phyloP scores from a whole-genome alignment of 495 filamentous ascomycete genomes.

The Elasticomyces elasticus region DNA sequence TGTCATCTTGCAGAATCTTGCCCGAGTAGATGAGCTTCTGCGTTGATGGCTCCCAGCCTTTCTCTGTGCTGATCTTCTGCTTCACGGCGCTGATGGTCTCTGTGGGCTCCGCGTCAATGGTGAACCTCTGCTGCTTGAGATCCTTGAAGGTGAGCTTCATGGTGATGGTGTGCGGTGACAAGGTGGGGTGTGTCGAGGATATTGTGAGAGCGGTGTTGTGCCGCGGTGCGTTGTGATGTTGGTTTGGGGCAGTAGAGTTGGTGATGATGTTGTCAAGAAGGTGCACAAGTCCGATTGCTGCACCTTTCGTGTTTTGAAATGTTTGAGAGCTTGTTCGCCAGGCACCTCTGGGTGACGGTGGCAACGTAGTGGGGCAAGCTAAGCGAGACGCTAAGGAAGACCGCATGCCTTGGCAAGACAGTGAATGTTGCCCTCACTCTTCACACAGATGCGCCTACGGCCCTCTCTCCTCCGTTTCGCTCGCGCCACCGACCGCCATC shows the following conservation, averaged over 20 bases:
- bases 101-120: constrained; percentile 83
- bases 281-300: too few relatives aligned
- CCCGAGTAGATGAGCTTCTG: constrained; percentile 98
- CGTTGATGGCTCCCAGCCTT: constrained; percentile 77
- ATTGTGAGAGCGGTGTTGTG: neutral
- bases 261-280: too few relatives aligned
- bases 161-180: neutral
- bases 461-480: constrained; percentile 50
- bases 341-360: too few relatives aligned
- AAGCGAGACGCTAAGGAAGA: too few relatives aligned
- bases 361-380: neutral
- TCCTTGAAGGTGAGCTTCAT: constrained; percentile 50
- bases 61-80: constrained; percentile 76
- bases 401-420: too few relatives aligned
- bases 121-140: constrained; percentile 96
- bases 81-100: constrained; percentile 83
- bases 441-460: constrained; percentile 42
- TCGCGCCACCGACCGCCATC: constrained; percentile 43
- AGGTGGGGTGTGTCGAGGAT: neutral
- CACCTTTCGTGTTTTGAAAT: neutral
- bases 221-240: neutral
- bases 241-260: too few relatives aligned
- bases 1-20: constrained; percentile 95
- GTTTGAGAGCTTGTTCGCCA: neutral
- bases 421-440: neutral